These are phyloP conservation scores for Sporobolomyces roseus DNA, from an alignment of 768 basidiomycete genomes.

Conservation along the genomic window DNA sequence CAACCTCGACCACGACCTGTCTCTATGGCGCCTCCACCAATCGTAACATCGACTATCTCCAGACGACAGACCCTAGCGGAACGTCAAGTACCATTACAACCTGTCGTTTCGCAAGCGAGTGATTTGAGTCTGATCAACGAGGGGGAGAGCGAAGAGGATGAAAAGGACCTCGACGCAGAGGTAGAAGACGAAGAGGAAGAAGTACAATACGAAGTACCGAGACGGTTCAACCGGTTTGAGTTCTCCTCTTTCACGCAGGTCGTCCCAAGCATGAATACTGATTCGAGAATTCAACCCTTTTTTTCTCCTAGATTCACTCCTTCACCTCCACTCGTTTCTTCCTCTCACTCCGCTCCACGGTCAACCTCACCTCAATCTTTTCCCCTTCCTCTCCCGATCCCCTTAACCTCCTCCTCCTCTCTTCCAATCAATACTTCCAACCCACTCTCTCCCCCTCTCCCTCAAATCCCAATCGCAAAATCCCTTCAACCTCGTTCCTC, in stretches of 20 bases:
- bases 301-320: background rate
- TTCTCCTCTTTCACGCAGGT: no score
- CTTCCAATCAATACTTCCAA: background rate
- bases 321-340: background rate
- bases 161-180: background rate
- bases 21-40: no score
- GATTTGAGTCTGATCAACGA: conserved; percentile 14
- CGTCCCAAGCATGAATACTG: no score
- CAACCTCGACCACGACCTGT: no score
- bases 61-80: background rate
- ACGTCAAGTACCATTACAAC: background rate
- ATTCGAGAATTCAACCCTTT: background rate
- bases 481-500: conserved; percentile 1
- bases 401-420: background rate
- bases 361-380: background rate
- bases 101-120: background rate
- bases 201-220: background rate
- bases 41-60: no score
- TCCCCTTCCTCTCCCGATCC: background rate
- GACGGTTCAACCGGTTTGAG: no score
- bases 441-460: background rate
- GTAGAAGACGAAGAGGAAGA: background rate
- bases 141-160: background rate
- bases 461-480: conserved; percentile 2
- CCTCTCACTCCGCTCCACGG: background rate